Evolutionary conservation across 345 rosid genomes (phyloP).

Genomic region (Chamaenerion angustifolium): DNA sequence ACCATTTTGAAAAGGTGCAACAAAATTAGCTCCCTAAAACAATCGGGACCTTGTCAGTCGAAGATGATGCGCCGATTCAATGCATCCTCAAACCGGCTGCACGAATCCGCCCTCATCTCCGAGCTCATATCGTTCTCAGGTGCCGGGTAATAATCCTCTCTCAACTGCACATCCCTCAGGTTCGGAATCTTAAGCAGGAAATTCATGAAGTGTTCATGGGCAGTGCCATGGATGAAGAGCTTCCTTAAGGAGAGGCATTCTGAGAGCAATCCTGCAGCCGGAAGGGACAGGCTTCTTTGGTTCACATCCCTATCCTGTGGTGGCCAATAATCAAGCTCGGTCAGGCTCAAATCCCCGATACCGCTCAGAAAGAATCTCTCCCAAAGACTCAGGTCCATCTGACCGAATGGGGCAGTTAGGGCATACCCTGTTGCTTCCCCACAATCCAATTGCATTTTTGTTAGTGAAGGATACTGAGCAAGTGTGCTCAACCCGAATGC

Average conservation of each 20-base stretch:
- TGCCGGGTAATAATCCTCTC: conserved; percentile 93
- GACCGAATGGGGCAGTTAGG: conserved; percentile 66
- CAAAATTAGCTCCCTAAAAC: not conserved
- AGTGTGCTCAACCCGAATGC: conserved; percentile 67
- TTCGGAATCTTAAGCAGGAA: conserved; percentile 39
- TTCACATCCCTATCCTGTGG: conserved; percentile 82
- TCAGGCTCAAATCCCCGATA: conserved; percentile 40
- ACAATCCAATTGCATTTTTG: conserved; percentile 74
- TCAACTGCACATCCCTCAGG: conserved; percentile 76
- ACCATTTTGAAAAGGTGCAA: not conserved
- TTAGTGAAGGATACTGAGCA: conserved; percentile 35
- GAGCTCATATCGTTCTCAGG: conserved; percentile 80
- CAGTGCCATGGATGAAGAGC: conserved; percentile 89
- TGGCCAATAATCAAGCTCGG: conserved; percentile 80
- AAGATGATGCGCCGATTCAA: conserved; percentile 41
- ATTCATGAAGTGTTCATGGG: conserved; percentile 83
- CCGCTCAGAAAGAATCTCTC: conserved; percentile 75
- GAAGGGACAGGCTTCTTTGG: conserved; percentile 67
- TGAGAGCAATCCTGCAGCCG: conserved; percentile 54
- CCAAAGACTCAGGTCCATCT: conserved; percentile 84
- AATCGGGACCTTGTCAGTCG: conserved; percentile 22
- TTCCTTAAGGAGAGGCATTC: conserved; percentile 54
- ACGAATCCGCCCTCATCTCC: conserved; percentile 75
- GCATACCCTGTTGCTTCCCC: conserved; percentile 55
- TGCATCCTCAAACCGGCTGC: conserved; percentile 73